Conservation (phyloP, 148 eudicot species). For the Nyssa sinensis region DNA sequence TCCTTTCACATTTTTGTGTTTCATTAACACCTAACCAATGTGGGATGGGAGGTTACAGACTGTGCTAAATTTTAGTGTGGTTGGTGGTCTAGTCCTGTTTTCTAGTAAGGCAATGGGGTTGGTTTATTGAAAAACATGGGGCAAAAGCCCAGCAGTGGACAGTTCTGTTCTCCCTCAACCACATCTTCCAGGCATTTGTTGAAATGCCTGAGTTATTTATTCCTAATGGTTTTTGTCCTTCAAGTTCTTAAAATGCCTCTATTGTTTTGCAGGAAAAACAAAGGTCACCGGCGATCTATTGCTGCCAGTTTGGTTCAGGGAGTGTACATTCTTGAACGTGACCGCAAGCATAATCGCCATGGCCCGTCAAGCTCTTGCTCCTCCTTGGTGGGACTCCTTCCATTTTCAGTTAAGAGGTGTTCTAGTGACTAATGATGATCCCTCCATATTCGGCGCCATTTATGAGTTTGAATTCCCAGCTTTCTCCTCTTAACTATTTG, state of each 20-base stretch:
- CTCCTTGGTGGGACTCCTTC: conserved; percentile 76
- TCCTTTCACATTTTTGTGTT: no score
- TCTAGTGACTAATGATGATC: conserved; percentile 47
- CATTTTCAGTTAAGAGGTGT: conserved; percentile 36
- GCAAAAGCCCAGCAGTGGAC: neutral
- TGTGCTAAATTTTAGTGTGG: no score
- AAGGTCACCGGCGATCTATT: conserved; percentile 44
- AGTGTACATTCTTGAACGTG: conserved; percentile 66
- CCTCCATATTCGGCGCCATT: conserved; percentile 63
- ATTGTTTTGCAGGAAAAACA: conserved; percentile 37
- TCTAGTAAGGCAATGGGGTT: neutral
- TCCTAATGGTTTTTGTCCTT: neutral
- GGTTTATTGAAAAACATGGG: neutral
- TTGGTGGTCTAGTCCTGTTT: neutral
- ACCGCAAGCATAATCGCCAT: conserved; percentile 48
- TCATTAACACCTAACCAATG: no score
- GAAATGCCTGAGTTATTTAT: neutral
- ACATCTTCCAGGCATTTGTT: neutral
- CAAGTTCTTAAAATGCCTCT: neutral
- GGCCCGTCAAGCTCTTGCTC: conserved; percentile 60
- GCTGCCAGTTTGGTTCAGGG: conserved; percentile 85
- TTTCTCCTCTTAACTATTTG: conserved; percentile 4
- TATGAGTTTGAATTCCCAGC: conserved; percentile 38
- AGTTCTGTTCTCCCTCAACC: neutral
- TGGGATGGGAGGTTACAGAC: neutral